These are phyloP conservation scores for Mortierella sp. DNA, from an alignment of 371 early-diverging fungal genomes.

Conservation along the genomic window DNA sequence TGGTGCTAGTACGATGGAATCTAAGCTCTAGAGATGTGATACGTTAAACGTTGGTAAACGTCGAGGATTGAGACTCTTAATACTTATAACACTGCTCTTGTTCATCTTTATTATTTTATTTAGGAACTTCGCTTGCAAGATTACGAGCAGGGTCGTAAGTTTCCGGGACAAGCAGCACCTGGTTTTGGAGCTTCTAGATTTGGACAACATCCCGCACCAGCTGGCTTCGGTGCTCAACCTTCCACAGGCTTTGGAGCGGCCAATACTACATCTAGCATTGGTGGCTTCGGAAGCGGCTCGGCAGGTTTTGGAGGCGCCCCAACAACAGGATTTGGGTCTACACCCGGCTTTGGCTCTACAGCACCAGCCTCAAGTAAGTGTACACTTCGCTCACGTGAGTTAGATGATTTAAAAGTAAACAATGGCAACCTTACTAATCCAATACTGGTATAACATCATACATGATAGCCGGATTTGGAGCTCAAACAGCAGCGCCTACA, in stretches of 20 bases:
- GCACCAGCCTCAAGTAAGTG: conserved; percentile 56
- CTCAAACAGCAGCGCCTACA: conserved; percentile 31
- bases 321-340: conserved; percentile 52
- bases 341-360: conserved; percentile 42
- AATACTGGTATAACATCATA: conserved; percentile 6
- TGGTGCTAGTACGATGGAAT: no score
- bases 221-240: conserved; percentile 56
- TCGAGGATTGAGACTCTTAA: neutral
- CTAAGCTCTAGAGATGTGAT: no score
- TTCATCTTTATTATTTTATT: neutral
- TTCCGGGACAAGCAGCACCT: conserved; percentile 58
- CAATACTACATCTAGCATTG: conserved; percentile 48
- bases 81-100: neutral
- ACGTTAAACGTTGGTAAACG: neutral
- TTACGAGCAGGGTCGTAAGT: conserved; percentile 87
- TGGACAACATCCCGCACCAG: conserved; percentile 47
- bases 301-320: conserved; percentile 53
- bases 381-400: no score
- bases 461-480: conserved; percentile 48
- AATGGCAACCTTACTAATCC: neutral
- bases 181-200: conserved; percentile 52
- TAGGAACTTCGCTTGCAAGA: conserved; percentile 93
- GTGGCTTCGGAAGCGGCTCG: conserved; percentile 45
- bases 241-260: conserved; percentile 63
- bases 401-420: no score